phyloP scores from a whole-genome alignment of 306 rosid genomes.

The Acacia confusa region DNA sequence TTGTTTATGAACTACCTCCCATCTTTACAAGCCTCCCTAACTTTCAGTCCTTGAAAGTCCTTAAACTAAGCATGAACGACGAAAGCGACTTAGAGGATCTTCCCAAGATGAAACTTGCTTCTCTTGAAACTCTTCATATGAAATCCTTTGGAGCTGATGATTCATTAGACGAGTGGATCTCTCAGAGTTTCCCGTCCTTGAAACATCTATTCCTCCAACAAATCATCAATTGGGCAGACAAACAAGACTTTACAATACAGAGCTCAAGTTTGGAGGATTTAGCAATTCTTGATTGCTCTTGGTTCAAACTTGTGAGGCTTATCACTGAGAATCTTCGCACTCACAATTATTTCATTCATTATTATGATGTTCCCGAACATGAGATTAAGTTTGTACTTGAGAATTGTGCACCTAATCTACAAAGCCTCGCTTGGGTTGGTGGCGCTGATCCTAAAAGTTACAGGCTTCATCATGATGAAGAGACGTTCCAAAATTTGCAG shows the following conservation, averaged over 20 bases:
- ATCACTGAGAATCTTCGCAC: neutral
- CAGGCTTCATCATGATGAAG: neutral
- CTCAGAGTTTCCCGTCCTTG: neutral
- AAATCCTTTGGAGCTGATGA: neutral
- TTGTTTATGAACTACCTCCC: neutral
- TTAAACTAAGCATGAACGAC: neutral
- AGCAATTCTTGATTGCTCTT: neutral
- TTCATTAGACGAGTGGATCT: neutral
- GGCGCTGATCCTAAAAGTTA: no score
- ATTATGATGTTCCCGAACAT: no score
- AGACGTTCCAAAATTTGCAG: neutral
- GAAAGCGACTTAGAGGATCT: neutral
- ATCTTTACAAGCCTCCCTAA: neutral
- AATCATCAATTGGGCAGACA: neutral
- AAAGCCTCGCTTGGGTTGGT: neutral
- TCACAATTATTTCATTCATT: no score
- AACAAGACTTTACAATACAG: neutral
- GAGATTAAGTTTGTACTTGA: no score
- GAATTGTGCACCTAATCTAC: neutral
- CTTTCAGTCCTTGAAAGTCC: neutral
- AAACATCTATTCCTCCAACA: neutral
- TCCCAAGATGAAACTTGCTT: neutral
- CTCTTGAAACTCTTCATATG: neutral
- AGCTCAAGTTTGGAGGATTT: neutral
- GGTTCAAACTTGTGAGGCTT: neutral